These are phyloP conservation scores for Litchi chinensis DNA, from an alignment of 345 rosid genomes.

Conservation along the genomic window DNA sequence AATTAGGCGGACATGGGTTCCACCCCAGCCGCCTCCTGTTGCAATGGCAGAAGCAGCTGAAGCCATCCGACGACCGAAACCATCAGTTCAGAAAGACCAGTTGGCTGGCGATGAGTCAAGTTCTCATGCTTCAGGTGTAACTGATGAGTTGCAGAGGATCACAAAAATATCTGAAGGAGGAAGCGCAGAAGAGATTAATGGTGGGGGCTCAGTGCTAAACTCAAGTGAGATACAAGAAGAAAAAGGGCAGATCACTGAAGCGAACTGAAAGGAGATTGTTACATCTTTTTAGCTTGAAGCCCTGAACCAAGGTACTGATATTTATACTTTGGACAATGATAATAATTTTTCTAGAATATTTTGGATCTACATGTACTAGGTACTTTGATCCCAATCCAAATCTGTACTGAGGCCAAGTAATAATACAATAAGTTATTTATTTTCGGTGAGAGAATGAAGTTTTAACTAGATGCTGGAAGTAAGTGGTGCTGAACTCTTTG, in stretches of 20 bases:
- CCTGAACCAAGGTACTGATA: background rate
- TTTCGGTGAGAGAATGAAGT: background rate
- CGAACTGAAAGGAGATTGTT: constrained; percentile 29
- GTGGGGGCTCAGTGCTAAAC: constrained; percentile 38
- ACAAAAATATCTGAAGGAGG: constrained; percentile 76
- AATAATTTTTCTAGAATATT: background rate
- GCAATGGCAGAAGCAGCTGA: constrained; percentile 93
- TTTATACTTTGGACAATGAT: background rate
- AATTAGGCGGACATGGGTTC: constrained; percentile 80
- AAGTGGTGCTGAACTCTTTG: background rate
- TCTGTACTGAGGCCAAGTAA: background rate
- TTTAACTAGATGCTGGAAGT: background rate
- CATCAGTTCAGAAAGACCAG: constrained; percentile 58
- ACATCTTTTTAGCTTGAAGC: constrained; percentile 9
- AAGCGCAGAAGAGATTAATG: constrained; percentile 38
- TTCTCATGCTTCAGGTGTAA: constrained; percentile 31
- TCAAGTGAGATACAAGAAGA: constrained; percentile 62
- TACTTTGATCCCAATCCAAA: background rate
- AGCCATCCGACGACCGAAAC: constrained; percentile 86
- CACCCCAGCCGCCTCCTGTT: constrained; percentile 94
- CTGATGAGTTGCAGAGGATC: constrained; percentile 72
- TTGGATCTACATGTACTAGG: background rate
- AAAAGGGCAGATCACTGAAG: constrained; percentile 42
- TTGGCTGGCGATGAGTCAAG: constrained; percentile 45
- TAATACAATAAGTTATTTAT: background rate